Conservation (phyloP, 176 grass and related monocot genomes). For the Oryza punctata region DNA sequence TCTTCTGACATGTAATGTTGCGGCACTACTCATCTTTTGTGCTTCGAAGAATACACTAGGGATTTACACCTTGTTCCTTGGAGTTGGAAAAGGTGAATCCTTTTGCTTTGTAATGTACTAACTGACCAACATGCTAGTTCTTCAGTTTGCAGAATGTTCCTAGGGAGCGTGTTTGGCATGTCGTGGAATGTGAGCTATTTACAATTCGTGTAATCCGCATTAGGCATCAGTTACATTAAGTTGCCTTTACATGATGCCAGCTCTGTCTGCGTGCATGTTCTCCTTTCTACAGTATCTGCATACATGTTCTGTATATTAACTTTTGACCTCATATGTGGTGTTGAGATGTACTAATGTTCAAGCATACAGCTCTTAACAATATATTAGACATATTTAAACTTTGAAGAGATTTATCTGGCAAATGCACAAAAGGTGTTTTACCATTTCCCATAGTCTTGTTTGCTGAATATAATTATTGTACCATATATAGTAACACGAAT, state of each 20-base stretch:
- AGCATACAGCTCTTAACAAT: neutral
- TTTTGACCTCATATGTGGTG: neutral
- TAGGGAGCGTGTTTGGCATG: neutral
- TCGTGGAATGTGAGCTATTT: neutral
- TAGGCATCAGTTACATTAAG: neutral
- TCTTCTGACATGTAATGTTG: neutral
- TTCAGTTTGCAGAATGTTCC: neutral
- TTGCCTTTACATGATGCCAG: neutral
- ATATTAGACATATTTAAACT: neutral
- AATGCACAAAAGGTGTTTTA: neutral
- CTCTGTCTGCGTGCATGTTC: neutral
- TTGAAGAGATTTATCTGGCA: slow-evolving; percentile 11
- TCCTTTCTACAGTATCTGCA: neutral
- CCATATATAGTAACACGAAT: neutral
- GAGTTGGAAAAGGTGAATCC: neutral
- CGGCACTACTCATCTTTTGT: neutral
- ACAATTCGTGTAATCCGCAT: neutral
- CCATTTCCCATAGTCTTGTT: neutral
- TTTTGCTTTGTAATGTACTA: neutral
- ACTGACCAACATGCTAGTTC: neutral
- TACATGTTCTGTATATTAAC: neutral
- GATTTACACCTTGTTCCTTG: neutral
- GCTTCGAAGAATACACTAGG: neutral
- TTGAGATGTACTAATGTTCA: neutral
- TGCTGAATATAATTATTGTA: slow-evolving; percentile 26